These are phyloP conservation scores for Backusella morwellensis DNA, from an alignment of 192 early-diverging fungal genomes.

Conservation along the genomic window DNA sequence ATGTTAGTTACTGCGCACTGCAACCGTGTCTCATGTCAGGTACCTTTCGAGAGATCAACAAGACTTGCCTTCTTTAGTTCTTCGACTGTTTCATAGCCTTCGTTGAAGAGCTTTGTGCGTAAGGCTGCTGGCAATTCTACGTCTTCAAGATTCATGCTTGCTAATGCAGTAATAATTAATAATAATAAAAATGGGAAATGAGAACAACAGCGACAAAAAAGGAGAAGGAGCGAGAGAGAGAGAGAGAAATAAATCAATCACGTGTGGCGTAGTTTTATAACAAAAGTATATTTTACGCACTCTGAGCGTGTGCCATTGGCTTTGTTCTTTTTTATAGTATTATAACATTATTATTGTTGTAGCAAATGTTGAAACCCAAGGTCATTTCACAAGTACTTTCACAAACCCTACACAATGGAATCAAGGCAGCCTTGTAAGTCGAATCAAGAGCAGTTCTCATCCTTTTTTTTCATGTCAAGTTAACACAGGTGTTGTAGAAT, in stretches of 20 bases:
- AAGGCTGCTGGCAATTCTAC: background rate
- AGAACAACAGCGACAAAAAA: background rate
- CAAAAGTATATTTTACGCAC: background rate
- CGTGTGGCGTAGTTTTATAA: background rate
- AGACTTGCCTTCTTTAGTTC: background rate
- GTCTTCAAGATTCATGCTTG: background rate
- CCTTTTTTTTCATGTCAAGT: background rate
- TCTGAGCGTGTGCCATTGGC: background rate
- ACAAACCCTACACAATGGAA: slow-evolving; percentile 53
- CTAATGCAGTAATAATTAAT: background rate
- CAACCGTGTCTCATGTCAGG: background rate
- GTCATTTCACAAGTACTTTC: slow-evolving; percentile 58
- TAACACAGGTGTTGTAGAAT: slow-evolving; percentile 29
- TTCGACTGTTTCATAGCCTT: background rate
- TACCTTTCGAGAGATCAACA: background rate
- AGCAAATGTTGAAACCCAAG: slow-evolving; percentile 57
- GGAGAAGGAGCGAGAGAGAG: too few relatives aligned
- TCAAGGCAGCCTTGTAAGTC: slow-evolving; percentile 52
- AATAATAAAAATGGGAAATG: background rate
- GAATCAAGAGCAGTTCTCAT: too few relatives aligned
- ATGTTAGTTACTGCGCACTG: background rate
- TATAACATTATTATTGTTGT: background rate
- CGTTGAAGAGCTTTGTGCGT: background rate
- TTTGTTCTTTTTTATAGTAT: too few relatives aligned
- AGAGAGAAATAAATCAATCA: background rate